Percentiles rank a stretch among this genome's conserved stretches.
Evolutionary conservation across 2,329 filamentous ascomycete genomes (phyloP).

Genomic region (Trichophyton simii): DNA sequence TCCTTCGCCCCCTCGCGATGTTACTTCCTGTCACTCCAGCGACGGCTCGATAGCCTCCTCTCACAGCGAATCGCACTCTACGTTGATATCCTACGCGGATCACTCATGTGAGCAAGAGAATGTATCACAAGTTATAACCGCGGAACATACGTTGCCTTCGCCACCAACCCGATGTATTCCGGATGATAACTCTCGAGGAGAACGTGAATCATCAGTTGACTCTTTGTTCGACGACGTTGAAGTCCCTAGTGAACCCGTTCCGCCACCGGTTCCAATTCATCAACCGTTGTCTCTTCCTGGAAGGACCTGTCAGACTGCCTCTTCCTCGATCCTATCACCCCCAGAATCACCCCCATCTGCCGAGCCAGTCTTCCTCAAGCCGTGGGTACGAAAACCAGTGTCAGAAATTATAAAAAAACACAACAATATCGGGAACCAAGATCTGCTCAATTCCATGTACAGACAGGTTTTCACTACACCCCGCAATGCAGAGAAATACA

Average conservation of each 20-base stretch:
- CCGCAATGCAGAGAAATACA: slow-evolving; percentile 15
- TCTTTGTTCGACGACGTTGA: slow-evolving; percentile 7
- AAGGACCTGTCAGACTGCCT: neutral
- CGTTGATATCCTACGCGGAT: no score
- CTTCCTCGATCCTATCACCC: neutral
- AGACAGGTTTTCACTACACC: slow-evolving; percentile 18
- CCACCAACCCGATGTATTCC: neutral
- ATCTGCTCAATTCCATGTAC: slow-evolving; percentile 16
- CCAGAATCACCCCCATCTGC: neutral
- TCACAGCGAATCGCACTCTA: no score
- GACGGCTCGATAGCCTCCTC: no score
- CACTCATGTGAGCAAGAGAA: no score
- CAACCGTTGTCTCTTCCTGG: neutral
- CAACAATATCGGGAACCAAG: slow-evolving; percentile 7
- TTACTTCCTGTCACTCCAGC: neutral
- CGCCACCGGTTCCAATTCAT: neutral
- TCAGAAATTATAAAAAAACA: neutral
- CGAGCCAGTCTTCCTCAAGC: neutral
- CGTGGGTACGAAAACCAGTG: neutral
- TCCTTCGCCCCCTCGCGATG: neutral
- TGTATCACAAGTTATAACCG: no score
- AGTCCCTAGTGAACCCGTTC: neutral
- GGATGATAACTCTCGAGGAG: neutral
- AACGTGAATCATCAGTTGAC: slow-evolving; percentile 9
- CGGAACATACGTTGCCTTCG: neutral